These are phyloP conservation scores for Gnaphalium uliginosum DNA, from an alignment of 129 eudicot genomes.

Conservation along the genomic window DNA sequence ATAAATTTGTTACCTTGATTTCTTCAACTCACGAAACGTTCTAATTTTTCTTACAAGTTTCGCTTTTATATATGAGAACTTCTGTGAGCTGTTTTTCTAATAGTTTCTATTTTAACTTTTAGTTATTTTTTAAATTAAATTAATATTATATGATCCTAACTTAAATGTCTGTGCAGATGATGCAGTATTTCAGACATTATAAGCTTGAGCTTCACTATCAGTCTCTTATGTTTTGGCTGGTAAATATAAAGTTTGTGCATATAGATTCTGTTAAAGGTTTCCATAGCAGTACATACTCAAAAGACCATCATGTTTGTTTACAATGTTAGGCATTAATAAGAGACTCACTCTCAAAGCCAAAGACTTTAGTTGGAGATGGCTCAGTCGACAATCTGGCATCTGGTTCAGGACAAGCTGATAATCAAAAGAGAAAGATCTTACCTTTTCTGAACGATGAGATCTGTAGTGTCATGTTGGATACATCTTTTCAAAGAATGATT, in stretches of 20 bases:
- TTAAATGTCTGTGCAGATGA: conserved; percentile 66
- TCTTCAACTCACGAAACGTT: neutral
- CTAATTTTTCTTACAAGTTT: neutral
- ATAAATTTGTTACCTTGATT: neutral
- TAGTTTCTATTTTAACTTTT: neutral
- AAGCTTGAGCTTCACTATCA: conserved; percentile 82
- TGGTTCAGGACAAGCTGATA: conserved; percentile 61
- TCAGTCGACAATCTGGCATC: conserved; percentile 41
- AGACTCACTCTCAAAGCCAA: conserved; percentile 69
- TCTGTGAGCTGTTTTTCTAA: neutral
- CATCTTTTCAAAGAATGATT: conserved; percentile 73
- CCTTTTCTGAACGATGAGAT: conserved; percentile 69
- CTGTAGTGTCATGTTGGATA: conserved; percentile 61
- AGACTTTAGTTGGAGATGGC: conserved; percentile 51
- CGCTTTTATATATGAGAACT: neutral
- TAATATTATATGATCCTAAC: conserved; percentile 15
- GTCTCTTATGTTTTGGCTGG: conserved; percentile 94
- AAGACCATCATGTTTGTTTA: conserved; percentile 24
- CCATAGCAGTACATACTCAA: conserved; percentile 20
- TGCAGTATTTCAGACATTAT: conserved; percentile 83
- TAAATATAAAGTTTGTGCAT: conserved; percentile 32
- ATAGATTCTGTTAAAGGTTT: conserved; percentile 21
- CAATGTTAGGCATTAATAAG: conserved; percentile 66
- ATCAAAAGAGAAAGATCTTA: conserved; percentile 57
- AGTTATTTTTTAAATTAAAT: neutral